These are phyloP conservation scores for Puya raimondii DNA, from an alignment of 176 grass and related monocot genomes.

Conservation along the genomic window DNA sequence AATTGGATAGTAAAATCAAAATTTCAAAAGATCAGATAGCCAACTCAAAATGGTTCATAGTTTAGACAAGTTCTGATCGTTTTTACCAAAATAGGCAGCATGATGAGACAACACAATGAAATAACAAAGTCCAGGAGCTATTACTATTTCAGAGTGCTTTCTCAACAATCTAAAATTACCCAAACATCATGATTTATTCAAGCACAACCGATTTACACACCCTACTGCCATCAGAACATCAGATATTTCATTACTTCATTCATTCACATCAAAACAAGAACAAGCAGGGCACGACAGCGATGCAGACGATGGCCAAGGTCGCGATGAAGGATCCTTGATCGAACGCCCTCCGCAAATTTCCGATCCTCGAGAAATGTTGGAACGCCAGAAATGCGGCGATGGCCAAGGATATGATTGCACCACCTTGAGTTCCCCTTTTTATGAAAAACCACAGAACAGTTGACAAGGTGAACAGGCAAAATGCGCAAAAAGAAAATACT, in stretches of 20 bases:
- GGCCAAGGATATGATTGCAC: slow-evolving; percentile 57
- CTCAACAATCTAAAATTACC: no score
- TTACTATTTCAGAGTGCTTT: no score
- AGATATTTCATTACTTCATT: neutral
- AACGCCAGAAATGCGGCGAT: slow-evolving; percentile 64
- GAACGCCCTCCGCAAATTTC: slow-evolving; percentile 55
- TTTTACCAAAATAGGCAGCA: no score
- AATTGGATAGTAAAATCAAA: no score
- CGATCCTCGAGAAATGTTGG: slow-evolving; percentile 73
- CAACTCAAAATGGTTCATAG: no score
- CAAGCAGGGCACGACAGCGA: slow-evolving; percentile 27
- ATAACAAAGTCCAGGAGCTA: no score
- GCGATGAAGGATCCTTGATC: slow-evolving; percentile 59
- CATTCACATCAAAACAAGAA: slow-evolving; percentile 46
- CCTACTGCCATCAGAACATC: neutral
- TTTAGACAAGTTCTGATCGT: no score
- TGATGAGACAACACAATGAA: no score
- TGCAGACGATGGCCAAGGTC: slow-evolving; percentile 63
- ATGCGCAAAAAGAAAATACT: neutral
- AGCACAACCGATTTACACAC: neutral
- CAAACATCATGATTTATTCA: no score
- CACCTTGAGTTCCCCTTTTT: slow-evolving; percentile 75
- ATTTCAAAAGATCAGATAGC: no score
- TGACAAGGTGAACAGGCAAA: neutral
- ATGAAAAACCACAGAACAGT: neutral